Percentiles rank a stretch among this genome's conserved stretches.
Evolutionary conservation across 148 eudicot species (phyloP).

Genomic region (Pharnaceum exiguum): DNA sequence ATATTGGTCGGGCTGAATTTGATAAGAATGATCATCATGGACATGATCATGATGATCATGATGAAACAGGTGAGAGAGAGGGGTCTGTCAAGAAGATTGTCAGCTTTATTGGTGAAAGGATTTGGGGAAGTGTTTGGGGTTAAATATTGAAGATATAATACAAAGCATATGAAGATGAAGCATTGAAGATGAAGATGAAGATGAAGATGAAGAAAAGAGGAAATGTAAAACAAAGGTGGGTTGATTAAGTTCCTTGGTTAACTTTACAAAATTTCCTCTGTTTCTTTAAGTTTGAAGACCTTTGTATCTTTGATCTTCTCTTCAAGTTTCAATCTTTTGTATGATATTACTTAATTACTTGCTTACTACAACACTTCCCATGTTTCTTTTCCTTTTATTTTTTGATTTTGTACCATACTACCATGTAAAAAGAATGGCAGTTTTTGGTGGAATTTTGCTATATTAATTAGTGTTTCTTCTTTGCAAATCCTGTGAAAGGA

Average conservation of each 20-base stretch:
- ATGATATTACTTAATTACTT: conserved; percentile 10
- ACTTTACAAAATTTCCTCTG: conserved; percentile 6
- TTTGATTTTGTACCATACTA: too few relatives aligned
- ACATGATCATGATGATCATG: not conserved
- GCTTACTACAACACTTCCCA: too few relatives aligned
- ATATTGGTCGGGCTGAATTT: conserved; percentile 4
- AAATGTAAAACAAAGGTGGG: too few relatives aligned
- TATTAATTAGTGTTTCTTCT: too few relatives aligned
- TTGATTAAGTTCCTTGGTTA: conserved; percentile 5
- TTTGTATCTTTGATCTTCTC: not conserved
- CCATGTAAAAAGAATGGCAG: too few relatives aligned
- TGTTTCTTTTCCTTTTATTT: too few relatives aligned
- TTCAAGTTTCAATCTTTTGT: conserved; percentile 9
- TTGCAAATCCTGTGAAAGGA: too few relatives aligned
- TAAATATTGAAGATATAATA: too few relatives aligned
- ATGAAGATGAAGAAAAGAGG: not conserved
- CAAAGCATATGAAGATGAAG: too few relatives aligned
- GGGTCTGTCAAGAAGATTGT: conserved; percentile 57
- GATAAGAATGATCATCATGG: conserved; percentile 27
- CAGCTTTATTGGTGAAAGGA: conserved; percentile 52
- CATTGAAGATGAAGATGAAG: not conserved
- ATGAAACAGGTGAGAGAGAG: conserved; percentile 31
- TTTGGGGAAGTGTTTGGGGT: conserved; percentile 77
- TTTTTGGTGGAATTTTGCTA: too few relatives aligned
- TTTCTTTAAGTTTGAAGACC: not conserved